A percentile compares a stretch with the other conserved stretches of the same genome.
Conservation (phyloP, 2,329 filamentous ascomycete genomes). For the Cephalotrichum gorgonifer region DNA sequence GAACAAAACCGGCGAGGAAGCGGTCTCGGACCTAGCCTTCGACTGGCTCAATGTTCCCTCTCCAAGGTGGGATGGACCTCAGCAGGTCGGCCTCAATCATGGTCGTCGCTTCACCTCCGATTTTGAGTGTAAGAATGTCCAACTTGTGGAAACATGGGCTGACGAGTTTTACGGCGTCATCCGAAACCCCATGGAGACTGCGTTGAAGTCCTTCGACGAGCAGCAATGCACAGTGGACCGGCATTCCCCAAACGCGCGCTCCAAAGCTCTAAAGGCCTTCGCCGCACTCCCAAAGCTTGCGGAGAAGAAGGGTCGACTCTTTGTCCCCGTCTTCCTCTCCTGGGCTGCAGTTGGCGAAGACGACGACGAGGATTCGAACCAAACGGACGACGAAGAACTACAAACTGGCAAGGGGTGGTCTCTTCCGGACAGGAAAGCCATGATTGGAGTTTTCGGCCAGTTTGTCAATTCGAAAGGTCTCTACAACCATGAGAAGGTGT, state of each 20-base stretch:
- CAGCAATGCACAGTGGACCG: conserved; percentile 45
- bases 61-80: conserved; percentile 38
- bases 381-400: conserved; percentile 32
- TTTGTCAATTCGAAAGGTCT: conserved; percentile 82
- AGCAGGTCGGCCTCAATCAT: conserved; percentile 20
- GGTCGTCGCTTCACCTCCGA: conserved; percentile 45
- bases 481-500: conserved; percentile 67
- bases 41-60: conserved; percentile 61
- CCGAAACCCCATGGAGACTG: conserved; percentile 41
- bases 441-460: conserved; percentile 71
- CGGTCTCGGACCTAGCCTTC: conserved; percentile 63
- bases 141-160: conserved; percentile 43
- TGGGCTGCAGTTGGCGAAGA: conserved; percentile 56
- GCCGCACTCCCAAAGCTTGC: conserved; percentile 63
- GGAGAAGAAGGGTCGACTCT: conserved; percentile 72
- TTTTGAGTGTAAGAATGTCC: conserved; percentile 76
- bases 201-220: conserved; percentile 54
- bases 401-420: conserved; percentile 51
- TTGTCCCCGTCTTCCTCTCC: conserved; percentile 77
- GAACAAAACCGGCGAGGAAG: conserved; percentile 59
- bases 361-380: conserved; percentile 20
- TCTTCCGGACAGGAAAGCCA: conserved; percentile 70
- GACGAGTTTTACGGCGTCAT: conserved; percentile 41
- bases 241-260: conserved; percentile 49
- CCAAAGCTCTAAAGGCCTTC: conserved; percentile 72